phyloP scores from a whole-genome alignment of 2,329 filamentous ascomycete species.

The Lasiodiplodia hormozganensis region DNA sequence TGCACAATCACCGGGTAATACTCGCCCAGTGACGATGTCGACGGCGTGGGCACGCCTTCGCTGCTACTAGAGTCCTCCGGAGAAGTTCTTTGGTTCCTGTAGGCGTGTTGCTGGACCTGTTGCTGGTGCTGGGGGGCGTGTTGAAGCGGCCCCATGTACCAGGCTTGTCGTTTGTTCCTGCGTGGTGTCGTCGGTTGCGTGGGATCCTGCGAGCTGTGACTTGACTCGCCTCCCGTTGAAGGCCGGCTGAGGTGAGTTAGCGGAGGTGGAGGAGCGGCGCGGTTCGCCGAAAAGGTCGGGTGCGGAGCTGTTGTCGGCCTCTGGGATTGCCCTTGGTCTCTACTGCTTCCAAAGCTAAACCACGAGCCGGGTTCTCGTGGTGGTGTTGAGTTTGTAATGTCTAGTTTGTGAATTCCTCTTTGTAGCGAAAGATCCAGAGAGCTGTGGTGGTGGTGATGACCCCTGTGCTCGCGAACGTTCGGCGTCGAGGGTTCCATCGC shows the following conservation, averaged over 20 bases:
- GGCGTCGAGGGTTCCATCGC: slow-evolving; percentile 42
- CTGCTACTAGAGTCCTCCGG: slow-evolving; percentile 64
- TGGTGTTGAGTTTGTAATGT: slow-evolving; percentile 61
- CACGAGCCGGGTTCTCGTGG: slow-evolving; percentile 41
- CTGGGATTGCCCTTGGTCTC: slow-evolving; percentile 33
- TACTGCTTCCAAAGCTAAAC: slow-evolving; percentile 40
- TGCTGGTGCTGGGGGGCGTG: slow-evolving; percentile 34
- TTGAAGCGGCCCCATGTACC: slow-evolving; percentile 68
- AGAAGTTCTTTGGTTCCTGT: slow-evolving; percentile 56
- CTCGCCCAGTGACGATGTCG: slow-evolving; percentile 56
- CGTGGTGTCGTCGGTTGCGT: slow-evolving; percentile 57
- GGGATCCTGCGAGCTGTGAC: slow-evolving; percentile 46
- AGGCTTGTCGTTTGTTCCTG: slow-evolving; percentile 71
- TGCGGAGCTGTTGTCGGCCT: slow-evolving; percentile 48
- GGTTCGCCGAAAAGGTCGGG: slow-evolving; percentile 41
- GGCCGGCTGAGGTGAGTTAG: slow-evolving; percentile 38
- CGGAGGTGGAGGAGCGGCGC: slow-evolving; percentile 16
- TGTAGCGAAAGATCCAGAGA: slow-evolving; percentile 73
- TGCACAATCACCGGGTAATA: slow-evolving; percentile 61
- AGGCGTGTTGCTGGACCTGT: slow-evolving; percentile 31
- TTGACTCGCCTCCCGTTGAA: slow-evolving; percentile 40
- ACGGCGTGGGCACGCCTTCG: slow-evolving; percentile 61
- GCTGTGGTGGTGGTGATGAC: slow-evolving; percentile 32
- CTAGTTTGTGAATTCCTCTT: slow-evolving; percentile 69
- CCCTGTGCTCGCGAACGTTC: slow-evolving; percentile 40